Conservation (phyloP, 345 rosid species). For the Lepidium didymum region DNA sequence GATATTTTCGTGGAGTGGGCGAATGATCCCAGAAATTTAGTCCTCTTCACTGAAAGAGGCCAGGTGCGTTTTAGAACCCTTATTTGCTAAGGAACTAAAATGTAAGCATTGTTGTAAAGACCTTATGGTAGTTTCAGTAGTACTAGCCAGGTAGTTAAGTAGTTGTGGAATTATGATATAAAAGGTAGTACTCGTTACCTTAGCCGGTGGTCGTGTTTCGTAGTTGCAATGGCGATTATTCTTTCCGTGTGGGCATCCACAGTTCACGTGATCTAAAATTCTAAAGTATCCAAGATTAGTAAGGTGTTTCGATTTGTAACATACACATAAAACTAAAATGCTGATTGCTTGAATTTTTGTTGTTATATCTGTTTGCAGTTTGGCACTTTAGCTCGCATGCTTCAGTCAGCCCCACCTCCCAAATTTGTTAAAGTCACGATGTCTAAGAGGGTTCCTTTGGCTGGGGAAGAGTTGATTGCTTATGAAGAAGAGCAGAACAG, state of each 20-base stretch:
- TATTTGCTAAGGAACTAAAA: background rate
- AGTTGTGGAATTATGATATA: background rate
- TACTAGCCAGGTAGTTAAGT: background rate
- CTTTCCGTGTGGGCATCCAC: background rate
- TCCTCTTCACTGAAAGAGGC: conserved; percentile 94
- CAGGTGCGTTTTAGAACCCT: conserved; percentile 44
- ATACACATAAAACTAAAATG: background rate
- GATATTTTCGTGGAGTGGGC: conserved; percentile 98
- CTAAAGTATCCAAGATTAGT: background rate
- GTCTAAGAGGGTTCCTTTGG: conserved; percentile 95
- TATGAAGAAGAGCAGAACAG: conserved; percentile 96
- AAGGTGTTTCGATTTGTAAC: background rate
- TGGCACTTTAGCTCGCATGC: conserved; percentile 94
- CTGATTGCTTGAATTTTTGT: background rate
- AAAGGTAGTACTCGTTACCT: background rate
- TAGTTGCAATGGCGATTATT: background rate
- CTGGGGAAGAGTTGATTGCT: conserved; percentile 93
- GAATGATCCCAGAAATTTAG: conserved; percentile 69
- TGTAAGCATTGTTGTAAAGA: background rate
- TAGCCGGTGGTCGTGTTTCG: background rate
- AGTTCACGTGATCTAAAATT: background rate
- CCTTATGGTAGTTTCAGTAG: background rate
- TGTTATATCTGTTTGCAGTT: conserved; percentile 45
- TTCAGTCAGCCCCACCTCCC: conserved; percentile 99
- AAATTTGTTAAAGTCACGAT: conserved; percentile 91